These are phyloP conservation scores for Jimgerdemannia lactiflua DNA, from an alignment of 192 early-diverging fungal genomes.

Conservation along the genomic window DNA sequence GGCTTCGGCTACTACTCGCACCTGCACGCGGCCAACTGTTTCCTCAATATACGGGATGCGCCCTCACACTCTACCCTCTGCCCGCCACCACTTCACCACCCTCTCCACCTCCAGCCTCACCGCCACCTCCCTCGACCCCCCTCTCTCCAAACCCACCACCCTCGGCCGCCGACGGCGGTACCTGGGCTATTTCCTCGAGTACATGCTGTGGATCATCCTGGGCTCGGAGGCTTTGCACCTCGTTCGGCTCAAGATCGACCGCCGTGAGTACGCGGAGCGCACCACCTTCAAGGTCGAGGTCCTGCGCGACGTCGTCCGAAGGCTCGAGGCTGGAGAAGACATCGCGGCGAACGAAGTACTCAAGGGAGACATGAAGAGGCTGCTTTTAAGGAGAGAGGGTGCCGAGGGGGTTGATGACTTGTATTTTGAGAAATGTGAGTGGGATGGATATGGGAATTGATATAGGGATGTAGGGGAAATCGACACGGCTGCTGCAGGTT, in stretches of 20 bases:
- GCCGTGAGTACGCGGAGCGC: conserved; percentile 28
- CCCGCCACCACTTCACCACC: not conserved
- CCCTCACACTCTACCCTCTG: not conserved
- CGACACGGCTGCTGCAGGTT: too few relatives aligned
- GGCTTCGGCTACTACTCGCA: not conserved
- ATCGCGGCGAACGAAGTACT: conserved; percentile 16
- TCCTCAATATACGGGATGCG: not conserved
- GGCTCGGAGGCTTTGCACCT: conserved; percentile 36
- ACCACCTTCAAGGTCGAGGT: conserved; percentile 16
- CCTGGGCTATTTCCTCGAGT: conserved; percentile 32
- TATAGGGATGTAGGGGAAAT: too few relatives aligned
- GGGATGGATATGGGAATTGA: not conserved
- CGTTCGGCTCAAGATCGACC: conserved; percentile 35
- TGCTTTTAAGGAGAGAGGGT: not conserved
- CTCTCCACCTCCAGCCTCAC: not conserved
- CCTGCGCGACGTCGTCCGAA: conserved; percentile 19
- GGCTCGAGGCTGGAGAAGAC: conserved; percentile 20
- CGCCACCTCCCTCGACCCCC: not conserved
- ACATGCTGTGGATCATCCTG: conserved; percentile 37
- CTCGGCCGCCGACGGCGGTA: conserved; percentile 20
- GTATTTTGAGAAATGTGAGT: conserved; percentile 35
- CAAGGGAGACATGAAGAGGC: conserved; percentile 13
- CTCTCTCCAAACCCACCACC: not conserved
- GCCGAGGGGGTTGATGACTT: conserved; percentile 23
- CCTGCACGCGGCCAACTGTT: not conserved